Evolutionary conservation across 352 stramenopile genomes (phyloP).

Genomic region (Elongisporangium anandrum): DNA sequence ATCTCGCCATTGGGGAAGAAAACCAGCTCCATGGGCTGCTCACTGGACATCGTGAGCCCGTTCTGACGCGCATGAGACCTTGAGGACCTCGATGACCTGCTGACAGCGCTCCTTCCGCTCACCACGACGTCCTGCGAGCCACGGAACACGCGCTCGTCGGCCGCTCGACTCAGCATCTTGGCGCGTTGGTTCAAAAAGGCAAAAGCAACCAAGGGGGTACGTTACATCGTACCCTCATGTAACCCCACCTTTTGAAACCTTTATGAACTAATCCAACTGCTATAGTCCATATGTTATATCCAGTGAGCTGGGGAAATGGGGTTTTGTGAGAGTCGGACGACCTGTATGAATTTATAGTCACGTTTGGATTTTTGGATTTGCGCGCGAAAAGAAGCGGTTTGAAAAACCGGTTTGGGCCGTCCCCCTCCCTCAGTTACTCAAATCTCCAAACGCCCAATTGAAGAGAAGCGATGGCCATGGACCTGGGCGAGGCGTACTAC

Average conservation of each 20-base stretch:
- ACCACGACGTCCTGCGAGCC: slow-evolving; percentile 61
- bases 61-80: slow-evolving; percentile 6
- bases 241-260: not conserved
- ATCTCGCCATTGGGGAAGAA: slow-evolving; percentile 63
- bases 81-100: slow-evolving; percentile 1
- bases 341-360: not conserved
- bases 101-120: slow-evolving; percentile 5
- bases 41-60: slow-evolving; percentile 2
- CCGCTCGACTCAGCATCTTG: slow-evolving; percentile 48
- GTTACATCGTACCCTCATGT: not conserved
- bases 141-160: slow-evolving; percentile 61
- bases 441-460: slow-evolving; percentile 6
- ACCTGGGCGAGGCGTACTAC: slow-evolving; percentile 32
- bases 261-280: not conserved
- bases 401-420: not conserved
- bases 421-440: not conserved
- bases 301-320: not conserved
- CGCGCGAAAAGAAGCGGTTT: not conserved
- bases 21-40: slow-evolving; percentile 53
- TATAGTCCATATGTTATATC: not conserved
- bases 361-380: not conserved
- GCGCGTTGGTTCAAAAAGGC: not conserved
- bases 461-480: slow-evolving; percentile 8
- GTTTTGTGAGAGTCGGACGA: not conserved
- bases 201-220: not conserved